These are phyloP conservation scores for Xylaria sp. DNA, from an alignment of 2,329 filamentous ascomycete species.

Conservation along the genomic window DNA sequence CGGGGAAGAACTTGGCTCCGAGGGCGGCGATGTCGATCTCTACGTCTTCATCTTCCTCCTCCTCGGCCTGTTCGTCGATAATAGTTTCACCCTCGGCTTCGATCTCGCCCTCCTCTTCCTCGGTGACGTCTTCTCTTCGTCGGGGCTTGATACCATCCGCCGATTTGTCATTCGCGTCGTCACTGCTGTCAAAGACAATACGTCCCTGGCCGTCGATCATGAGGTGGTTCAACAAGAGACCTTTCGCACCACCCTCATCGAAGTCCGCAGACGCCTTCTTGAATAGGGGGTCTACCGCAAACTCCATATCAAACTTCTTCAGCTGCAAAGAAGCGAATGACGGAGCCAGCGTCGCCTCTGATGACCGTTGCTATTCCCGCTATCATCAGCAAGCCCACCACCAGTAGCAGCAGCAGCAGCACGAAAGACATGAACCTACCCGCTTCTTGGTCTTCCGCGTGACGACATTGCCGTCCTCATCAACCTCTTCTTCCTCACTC, in stretches of 20 bases:
- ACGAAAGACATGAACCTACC: conserved; percentile 41
- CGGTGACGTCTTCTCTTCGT: conserved; percentile 33
- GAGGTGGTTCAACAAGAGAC: conserved; percentile 89
- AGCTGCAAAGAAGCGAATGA: conserved; percentile 84
- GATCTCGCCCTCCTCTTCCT: conserved; percentile 36
- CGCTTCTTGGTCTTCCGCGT: conserved; percentile 67
- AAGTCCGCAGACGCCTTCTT: conserved; percentile 99
- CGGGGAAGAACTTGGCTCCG: conserved; percentile 77
- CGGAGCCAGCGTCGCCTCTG: conserved; percentile 86
- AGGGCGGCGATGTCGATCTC: conserved; percentile 76
- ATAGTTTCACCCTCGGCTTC: conserved; percentile 36
- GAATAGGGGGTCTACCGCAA: conserved; percentile 95
- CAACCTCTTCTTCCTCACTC: conserved; percentile 58
- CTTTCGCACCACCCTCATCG: conserved; percentile 95
- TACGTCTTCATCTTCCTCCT: conserved; percentile 50
- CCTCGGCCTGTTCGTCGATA: conserved; percentile 40
- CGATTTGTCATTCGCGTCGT: conserved; percentile 62
- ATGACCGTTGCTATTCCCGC: conserved; percentile 58
- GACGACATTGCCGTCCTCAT: conserved; percentile 54
- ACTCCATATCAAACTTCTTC: conserved; percentile 97
- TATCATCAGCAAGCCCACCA: conserved; percentile 23
- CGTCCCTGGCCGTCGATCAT: conserved; percentile 87
- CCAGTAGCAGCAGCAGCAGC: neutral
- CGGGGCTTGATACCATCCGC: conserved; percentile 36
- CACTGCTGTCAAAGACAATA: conserved; percentile 97